Evolutionary conservation across 139 green algal genomes (phyloP).

Genomic region (Eudorina sp.): DNA sequence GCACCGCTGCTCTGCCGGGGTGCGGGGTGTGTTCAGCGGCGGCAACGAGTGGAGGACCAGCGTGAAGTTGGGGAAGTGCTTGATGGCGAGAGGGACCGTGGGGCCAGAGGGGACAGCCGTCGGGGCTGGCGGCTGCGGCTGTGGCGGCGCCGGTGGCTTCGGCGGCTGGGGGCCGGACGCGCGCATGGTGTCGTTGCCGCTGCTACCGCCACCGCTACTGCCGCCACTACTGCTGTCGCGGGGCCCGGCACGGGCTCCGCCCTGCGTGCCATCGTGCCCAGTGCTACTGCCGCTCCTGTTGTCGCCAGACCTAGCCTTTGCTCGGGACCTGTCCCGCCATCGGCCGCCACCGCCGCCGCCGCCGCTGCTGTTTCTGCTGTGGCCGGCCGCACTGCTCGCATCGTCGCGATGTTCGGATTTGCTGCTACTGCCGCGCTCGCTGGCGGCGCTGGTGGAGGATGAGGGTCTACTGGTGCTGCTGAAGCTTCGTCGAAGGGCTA

Average conservation of each 20-base stretch:
- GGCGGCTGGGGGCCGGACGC: too few relatives aligned
- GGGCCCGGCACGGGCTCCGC: background rate
- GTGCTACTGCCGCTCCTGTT: background rate
- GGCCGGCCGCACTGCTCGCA: background rate
- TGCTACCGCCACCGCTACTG: too few relatives aligned
- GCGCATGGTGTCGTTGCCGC: too few relatives aligned
- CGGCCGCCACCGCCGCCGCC: background rate
- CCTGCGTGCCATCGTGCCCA: background rate
- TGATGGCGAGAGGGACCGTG: background rate
- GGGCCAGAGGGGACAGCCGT: too few relatives aligned
- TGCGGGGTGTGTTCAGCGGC: background rate
- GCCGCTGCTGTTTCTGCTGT: background rate
- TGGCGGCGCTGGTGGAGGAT: background rate
- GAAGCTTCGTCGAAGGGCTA: background rate
- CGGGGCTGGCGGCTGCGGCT: background rate
- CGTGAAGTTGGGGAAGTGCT: background rate
- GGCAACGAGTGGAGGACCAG: constrained; percentile 3
- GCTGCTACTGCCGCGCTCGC: background rate
- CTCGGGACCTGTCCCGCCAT: background rate
- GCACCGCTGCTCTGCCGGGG: background rate
- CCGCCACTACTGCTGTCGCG: background rate
- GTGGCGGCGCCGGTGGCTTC: background rate
- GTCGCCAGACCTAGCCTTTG: too few relatives aligned
- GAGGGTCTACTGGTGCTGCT: background rate
- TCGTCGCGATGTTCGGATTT: background rate